Evolutionary conservation across 1,139 yeast genomes (phyloP).

Genomic region (Lodderomyces theae): DNA sequence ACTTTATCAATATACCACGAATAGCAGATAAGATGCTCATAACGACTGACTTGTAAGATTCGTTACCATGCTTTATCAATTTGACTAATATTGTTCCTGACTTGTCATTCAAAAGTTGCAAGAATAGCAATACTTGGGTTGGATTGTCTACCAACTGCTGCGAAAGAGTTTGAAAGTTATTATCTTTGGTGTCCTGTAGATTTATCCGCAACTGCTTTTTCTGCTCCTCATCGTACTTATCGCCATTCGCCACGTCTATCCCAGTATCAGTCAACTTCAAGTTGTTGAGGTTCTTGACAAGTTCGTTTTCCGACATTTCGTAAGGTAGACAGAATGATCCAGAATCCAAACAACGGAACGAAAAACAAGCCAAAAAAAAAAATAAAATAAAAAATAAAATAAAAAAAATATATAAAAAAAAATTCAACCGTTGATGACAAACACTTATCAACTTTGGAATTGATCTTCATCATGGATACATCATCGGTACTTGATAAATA

Average conservation of each 20-base stretch:
- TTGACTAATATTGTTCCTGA: slow-evolving; percentile 11
- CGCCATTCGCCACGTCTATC: not conserved
- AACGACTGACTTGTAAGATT: slow-evolving; percentile 2
- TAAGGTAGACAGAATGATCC: no score
- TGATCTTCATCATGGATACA: slow-evolving; percentile 36
- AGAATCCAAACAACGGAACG: no score
- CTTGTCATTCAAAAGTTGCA: slow-evolving; percentile 19
- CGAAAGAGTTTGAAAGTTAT: slow-evolving; percentile 12
- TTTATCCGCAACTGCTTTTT: not conserved
- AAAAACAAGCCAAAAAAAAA: not conserved
- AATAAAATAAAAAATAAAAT: not conserved
- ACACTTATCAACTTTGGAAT: not conserved
- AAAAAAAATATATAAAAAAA: not conserved
- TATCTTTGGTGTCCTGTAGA: not conserved
- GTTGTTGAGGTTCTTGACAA: not conserved
- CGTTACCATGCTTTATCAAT: not conserved
- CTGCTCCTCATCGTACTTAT: not conserved
- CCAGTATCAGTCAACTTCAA: not conserved
- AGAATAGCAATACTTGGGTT: slow-evolving; percentile 18
- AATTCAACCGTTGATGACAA: not conserved
- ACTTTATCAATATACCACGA: slow-evolving; percentile 14
- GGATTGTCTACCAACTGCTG: slow-evolving; percentile 21
- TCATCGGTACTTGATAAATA: slow-evolving; percentile 48
- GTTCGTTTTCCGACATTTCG: not conserved
- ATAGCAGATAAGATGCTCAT: slow-evolving; percentile 16